These are phyloP conservation scores for Pichia heedii DNA, from an alignment of 805 yeast species.

Conservation along the genomic window DNA sequence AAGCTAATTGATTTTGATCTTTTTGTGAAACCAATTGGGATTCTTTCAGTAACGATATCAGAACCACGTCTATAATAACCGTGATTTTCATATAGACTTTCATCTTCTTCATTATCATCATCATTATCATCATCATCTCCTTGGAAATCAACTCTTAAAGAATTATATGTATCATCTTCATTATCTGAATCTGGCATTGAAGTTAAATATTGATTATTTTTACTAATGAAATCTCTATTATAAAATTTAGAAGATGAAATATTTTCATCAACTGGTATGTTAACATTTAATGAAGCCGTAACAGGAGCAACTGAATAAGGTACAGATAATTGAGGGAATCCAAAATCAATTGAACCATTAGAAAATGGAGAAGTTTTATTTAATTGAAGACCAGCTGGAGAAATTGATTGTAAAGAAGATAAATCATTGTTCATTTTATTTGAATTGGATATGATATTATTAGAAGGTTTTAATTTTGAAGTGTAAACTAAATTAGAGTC, in stretches of 20 bases:
- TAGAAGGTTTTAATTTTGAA: not conserved
- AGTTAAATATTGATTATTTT: constrained; percentile 7
- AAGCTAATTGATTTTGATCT: constrained; percentile 62
- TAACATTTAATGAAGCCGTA: constrained; percentile 45
- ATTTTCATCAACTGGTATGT: constrained; percentile 3
- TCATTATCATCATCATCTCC: constrained; percentile 35
- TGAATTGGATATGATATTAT: not conserved
- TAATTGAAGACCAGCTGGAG: constrained; percentile 24
- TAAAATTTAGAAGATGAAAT: not conserved
- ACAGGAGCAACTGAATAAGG: constrained; percentile 76
- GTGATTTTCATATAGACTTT: constrained; percentile 15
- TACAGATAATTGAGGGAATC: constrained; percentile 35
- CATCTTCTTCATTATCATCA: constrained; percentile 28
- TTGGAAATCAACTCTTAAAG: constrained; percentile 19
- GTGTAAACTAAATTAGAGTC: constrained; percentile 2
- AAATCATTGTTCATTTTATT: not conserved
- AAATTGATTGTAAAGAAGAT: constrained; percentile 13
- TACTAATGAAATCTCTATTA: constrained; percentile 6
- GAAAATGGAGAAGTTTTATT: constrained; percentile 22
- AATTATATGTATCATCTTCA: constrained; percentile 34
- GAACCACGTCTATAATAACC: constrained; percentile 26
- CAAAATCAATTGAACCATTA: constrained; percentile 26
- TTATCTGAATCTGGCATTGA: constrained; percentile 23
- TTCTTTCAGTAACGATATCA: constrained; percentile 30
- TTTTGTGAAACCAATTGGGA: constrained; percentile 34